Conservation (phyloP, 805 yeast genomes). For the Saccharomycopsis sp. region DNA sequence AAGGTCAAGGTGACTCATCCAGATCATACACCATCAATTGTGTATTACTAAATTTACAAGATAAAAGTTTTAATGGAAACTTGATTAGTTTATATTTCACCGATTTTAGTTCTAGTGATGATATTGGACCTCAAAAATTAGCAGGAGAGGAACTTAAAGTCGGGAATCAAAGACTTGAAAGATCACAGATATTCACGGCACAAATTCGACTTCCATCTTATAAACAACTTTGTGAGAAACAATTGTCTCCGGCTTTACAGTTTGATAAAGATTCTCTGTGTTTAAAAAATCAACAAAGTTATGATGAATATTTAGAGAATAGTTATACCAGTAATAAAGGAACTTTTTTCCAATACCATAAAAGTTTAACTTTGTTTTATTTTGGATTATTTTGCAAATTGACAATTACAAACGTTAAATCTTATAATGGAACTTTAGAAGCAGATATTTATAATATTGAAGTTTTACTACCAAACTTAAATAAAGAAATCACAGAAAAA, state of each 20-base stretch:
- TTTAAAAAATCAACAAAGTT: not conserved
- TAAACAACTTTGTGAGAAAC: not conserved
- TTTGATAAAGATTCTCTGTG: not conserved
- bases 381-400: constrained; percentile 8
- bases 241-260: not conserved
- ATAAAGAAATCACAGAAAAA: not conserved
- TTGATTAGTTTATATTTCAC: constrained; percentile 10
- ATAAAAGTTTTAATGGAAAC: not conserved
- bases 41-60: constrained; percentile 4
- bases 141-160: not conserved
- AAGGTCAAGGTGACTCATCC: no score
- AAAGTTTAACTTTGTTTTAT: not conserved
- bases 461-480: not conserved
- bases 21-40: no score
- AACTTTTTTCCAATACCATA: not conserved
- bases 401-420: constrained; percentile 2
- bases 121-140: constrained; percentile 8
- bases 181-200: constrained; percentile 3
- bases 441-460: not conserved
- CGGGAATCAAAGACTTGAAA: not conserved
- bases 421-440: constrained; percentile 1
- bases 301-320: not conserved
- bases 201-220: not conserved
- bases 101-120: constrained; percentile 7
- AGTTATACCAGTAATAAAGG: not conserved